phyloP scores from a whole-genome alignment of 495 filamentous ascomycete species.

The Tuber microsphaerosporum region DNA sequence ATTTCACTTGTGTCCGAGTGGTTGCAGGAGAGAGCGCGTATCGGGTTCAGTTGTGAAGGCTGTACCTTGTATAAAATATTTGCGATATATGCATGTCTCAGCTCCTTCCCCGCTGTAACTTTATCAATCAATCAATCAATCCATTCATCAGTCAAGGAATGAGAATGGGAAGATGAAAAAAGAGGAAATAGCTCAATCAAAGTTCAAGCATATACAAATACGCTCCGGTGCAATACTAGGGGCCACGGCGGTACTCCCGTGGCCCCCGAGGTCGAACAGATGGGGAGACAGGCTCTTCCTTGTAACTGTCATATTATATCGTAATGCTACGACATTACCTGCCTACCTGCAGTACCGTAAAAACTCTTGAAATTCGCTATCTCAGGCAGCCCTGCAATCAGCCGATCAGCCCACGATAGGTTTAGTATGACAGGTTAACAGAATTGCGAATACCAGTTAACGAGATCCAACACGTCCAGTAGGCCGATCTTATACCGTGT shows the following conservation, averaged over 20 bases:
- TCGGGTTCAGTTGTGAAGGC: not conserved
- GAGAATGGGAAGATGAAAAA: too few species aligned
- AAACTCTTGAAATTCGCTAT: too few species aligned
- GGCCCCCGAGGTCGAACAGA: not conserved
- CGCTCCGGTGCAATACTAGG: not conserved
- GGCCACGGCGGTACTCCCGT: not conserved
- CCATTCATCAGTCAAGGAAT: not conserved
- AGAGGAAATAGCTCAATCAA: too few species aligned
- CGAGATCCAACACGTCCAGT: too few species aligned
- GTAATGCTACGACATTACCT: not conserved
- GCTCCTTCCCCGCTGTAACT: not conserved
- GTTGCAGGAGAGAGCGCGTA: not conserved
- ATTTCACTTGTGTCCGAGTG: not conserved
- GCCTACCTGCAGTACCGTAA: too few species aligned
- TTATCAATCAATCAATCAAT: not conserved
- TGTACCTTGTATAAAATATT: not conserved
- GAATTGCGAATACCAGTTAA: too few species aligned
- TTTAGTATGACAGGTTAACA: too few species aligned
- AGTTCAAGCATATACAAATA: too few species aligned
- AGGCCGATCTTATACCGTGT: too few species aligned
- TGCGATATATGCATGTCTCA: not conserved
- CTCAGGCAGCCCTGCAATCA: too few species aligned
- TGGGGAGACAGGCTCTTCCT: not conserved
- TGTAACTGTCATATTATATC: not conserved
- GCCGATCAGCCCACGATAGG: too few species aligned